Conservation (phyloP, 1,139 yeast species). For the Nakaseomyces delphensis region DNA sequence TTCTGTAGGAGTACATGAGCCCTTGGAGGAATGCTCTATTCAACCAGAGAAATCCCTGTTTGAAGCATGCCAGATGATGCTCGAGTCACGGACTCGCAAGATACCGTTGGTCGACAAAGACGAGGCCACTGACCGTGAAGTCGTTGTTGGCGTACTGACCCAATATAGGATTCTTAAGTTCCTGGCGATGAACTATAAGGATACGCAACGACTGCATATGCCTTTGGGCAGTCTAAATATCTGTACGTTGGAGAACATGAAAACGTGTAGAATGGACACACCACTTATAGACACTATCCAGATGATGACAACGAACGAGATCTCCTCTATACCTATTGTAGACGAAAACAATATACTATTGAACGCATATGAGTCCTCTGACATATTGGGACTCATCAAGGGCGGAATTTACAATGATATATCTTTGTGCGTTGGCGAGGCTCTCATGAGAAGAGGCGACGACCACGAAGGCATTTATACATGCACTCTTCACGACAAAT, state of each 20-base stretch:
- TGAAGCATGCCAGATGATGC: slow-evolving; percentile 88
- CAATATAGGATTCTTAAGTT: slow-evolving; percentile 91
- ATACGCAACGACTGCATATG: slow-evolving; percentile 68
- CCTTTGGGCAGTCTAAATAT: slow-evolving; percentile 63
- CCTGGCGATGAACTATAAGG: slow-evolving; percentile 89
- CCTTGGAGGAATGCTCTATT: slow-evolving; percentile 67
- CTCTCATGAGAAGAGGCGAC: slow-evolving; percentile 81
- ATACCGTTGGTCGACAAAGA: slow-evolving; percentile 89
- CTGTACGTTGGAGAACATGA: slow-evolving; percentile 49
- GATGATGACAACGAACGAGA: slow-evolving; percentile 62
- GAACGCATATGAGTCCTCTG: slow-evolving; percentile 90
- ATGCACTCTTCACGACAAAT: slow-evolving; percentile 74
- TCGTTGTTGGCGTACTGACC: slow-evolving; percentile 85
- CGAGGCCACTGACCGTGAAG: slow-evolving; percentile 81
- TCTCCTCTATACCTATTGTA: slow-evolving; percentile 83
- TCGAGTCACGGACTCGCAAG: slow-evolving; percentile 78
- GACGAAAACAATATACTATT: slow-evolving; percentile 64
- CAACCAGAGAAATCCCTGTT: slow-evolving; percentile 82
- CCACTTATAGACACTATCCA: slow-evolving; percentile 91
- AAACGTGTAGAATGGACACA: slow-evolving; percentile 77
- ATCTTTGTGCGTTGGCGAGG: slow-evolving; percentile 87
- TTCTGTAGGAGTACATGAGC: slow-evolving; percentile 76
- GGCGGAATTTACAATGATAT: slow-evolving; percentile 88
- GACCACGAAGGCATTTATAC: slow-evolving; percentile 96
- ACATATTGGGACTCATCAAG: slow-evolving; percentile 79